Evolutionary conservation across 345 rosid species (phyloP), one percentile per base, ranked within the genome.

Genomic region (Populus simonii): DNA sequence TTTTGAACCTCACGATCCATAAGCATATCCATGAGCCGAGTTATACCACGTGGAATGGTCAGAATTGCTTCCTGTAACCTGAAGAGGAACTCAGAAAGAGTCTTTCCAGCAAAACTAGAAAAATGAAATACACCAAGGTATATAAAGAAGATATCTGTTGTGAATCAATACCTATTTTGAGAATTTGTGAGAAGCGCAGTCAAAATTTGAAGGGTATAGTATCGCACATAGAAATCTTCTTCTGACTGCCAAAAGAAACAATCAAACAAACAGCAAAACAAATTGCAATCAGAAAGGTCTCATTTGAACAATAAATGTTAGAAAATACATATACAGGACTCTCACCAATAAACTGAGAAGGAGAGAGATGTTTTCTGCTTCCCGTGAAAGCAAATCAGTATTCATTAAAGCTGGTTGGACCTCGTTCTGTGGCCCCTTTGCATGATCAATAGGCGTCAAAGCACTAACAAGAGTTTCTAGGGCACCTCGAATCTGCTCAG

Each of bases 21-120:
- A 76, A 96, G 94, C 99, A 96, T 93, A 85, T 96, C 99, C 99
- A 96, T 93, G 33, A 96, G 94, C 75, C 94, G 88, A 71, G 99
- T 96, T 84, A 96, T 92, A 76, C 99, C 99, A 59, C 96, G 98
- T 75, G 99, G 99, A 85, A 91, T 92, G 72, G 92, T 89, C 81
- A 96, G 85, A 89, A 96, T 96, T 79, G 97, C 97, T 89, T 96
- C 99, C 93, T 96, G 98, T 84, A 96, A 91, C 89, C 99, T 96
- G 92, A 89, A 89, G 41, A 84, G 79, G 85, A 75, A 86, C 83
- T 87, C 86, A 83, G 84, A n/a, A 83, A 75, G 68, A 79, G 61
- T 68, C 57, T 85, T 74, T 79, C 76, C 29, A 84, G 69, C 80
- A 84, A 70, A 74, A 73, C 74, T 23, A 36, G 59, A 51, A 25